Base-by-base conservation (phyloP, 345 rosid genomes). In the Sonneratia caseolaris region DNA sequence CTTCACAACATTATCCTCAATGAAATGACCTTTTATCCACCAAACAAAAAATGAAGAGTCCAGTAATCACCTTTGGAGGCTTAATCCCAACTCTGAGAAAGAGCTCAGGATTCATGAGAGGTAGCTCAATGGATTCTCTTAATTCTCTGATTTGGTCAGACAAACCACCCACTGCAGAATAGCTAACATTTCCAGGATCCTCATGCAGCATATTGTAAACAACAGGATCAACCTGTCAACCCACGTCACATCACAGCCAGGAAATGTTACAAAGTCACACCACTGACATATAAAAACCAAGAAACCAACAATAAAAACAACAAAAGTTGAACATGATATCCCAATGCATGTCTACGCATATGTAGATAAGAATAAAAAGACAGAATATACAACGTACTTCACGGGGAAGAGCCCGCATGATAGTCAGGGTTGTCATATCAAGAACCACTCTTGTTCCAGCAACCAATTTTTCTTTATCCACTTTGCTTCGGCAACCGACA, bases 201-300 rank as follows among this genome's bases (percentile, higher is more conserved):
- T 95, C 99, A 35, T 92, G 99, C 57, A 92, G 78, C 99, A 95
- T 95, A 83, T 88, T 95, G 51, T 95, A 95, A 49, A 92, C 99
- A 71, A 90, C 97, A 0, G 97, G 99, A 84, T 92, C 97, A 36
- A 92, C 99, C 97, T 89, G 77, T 65, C 90, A 24, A 89, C 93
- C 51, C 84, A 72, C 65, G 37, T 66, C 51, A 43, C 6, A 70
- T 61, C 37, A 65, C 32, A 73, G 38, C 71, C 76, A 19, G 9
- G 16, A 27, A 12, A 62, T 27, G 2, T 15, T 35, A 35, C 5
- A 9, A 59, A 35, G 37, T 27, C 37, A 62, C 19, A 62, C 6
- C 16, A 35, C 66, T 42, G 10, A 42, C 32, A 13, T 62, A 3
- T 10, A 35, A 62, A 9, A 62, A 27, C 13, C 66, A n/a, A 62